Evolutionary conservation across 352 stramenopile genomes (phyloP).

Genomic region (Phytophthora agathidicida): DNA sequence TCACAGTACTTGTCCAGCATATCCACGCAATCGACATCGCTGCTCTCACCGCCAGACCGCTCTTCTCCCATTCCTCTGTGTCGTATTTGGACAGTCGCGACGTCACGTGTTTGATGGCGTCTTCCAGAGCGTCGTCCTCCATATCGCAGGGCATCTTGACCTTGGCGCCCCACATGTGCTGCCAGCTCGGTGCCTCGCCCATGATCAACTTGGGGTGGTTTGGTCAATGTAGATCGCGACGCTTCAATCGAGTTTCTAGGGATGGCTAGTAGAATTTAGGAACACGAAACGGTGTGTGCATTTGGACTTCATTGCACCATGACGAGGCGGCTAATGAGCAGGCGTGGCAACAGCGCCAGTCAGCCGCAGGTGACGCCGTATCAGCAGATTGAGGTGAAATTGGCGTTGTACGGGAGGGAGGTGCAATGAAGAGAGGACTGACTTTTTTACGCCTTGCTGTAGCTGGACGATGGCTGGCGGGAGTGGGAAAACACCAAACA

Average conservation of each 20-base stretch:
- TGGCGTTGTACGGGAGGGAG: background rate
- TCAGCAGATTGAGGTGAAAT: conserved; percentile 33
- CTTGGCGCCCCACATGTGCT: conserved; percentile 89
- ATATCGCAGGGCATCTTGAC: conserved; percentile 91
- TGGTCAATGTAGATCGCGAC: conserved; percentile 23
- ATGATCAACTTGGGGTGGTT: no score
- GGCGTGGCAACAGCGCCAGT: conserved; percentile 20
- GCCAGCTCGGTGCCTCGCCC: conserved; percentile 81
- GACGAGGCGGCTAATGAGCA: conserved; percentile 22
- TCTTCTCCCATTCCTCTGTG: conserved; percentile 89
- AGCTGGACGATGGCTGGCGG: conserved; percentile 59
- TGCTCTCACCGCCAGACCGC: conserved; percentile 60
- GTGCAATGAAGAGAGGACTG: conserved; percentile 3
- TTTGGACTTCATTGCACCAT: conserved; percentile 2
- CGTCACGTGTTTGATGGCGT: conserved; percentile 82
- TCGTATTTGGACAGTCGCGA: conserved; percentile 63
- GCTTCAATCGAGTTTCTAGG: conserved; percentile 17
- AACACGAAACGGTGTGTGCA: conserved; percentile 27
- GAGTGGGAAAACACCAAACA: conserved; percentile 67
- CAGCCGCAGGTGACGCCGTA: conserved; percentile 30
- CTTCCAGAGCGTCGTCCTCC: conserved; percentile 89
- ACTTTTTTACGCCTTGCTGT: background rate
- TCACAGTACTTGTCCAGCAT: no score
- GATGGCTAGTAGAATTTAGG: conserved; percentile 14
- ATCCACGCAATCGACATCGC: no score